Conservation (phyloP, 139 green algal species). For the Micractinium conductrix region DNA sequence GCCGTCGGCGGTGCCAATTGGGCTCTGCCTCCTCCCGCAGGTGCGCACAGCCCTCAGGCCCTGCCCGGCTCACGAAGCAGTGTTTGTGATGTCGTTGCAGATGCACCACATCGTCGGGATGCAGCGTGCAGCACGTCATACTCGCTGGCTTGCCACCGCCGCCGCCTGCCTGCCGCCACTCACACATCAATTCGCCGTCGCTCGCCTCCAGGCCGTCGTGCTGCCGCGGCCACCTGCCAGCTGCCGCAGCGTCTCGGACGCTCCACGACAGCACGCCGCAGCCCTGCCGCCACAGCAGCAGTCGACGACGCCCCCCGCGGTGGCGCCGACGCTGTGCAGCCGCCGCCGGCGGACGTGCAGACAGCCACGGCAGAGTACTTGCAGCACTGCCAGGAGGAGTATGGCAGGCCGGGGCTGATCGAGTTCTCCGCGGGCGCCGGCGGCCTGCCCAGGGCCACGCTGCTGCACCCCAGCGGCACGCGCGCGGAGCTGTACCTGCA, state of each 20-base stretch:
- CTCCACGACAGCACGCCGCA: too few species aligned
- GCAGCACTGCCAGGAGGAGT: slow-evolving; percentile 47
- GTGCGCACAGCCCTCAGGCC: too few species aligned
- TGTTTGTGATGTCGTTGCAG: too few species aligned
- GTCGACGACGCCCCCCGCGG: background rate
- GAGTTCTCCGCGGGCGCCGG: slow-evolving; percentile 20
- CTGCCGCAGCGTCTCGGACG: background rate
- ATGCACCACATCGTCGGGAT: too few species aligned
- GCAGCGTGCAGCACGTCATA: too few species aligned
- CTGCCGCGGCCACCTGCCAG: background rate
- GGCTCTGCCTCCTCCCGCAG: too few species aligned
- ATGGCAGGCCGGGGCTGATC: slow-evolving; percentile 33
- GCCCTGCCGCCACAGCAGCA: background rate
- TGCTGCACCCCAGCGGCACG: slow-evolving; percentile 51
- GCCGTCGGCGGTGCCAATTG: too few species aligned
- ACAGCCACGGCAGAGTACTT: slow-evolving; percentile 37
- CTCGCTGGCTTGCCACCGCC: too few species aligned
- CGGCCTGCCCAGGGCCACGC: slow-evolving; percentile 41
- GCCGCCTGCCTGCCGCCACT: background rate
- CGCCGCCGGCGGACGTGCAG: background rate
- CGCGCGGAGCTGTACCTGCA: slow-evolving; percentile 48
- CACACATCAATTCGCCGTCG: background rate
- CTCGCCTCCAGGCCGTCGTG: too few species aligned
- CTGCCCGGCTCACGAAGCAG: too few species aligned
- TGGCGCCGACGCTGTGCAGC: slow-evolving; percentile 13